A percentile compares a stretch with the other conserved stretches of the same genome.
phyloP scores from a whole-genome alignment of 441 rosid genomes.

The Melastoma candidum region DNA sequence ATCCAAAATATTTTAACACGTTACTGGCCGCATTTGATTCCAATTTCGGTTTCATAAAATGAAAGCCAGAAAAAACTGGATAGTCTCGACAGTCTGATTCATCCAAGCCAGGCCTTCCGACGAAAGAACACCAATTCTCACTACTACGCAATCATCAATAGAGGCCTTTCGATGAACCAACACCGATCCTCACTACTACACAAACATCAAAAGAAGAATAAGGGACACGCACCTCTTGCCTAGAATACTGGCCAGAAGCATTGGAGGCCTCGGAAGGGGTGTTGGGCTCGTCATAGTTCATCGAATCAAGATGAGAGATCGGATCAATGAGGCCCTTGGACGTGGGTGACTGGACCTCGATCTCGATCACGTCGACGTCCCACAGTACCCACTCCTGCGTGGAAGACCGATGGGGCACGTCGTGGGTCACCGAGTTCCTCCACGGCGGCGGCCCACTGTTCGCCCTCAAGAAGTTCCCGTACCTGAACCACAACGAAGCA shows the following conservation, averaged over 20 bases:
- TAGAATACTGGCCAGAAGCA: constrained; percentile 33
- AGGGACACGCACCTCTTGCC: constrained; percentile 45
- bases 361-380: constrained; percentile 71
- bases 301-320: constrained; percentile 39
- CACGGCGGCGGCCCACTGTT: constrained; percentile 91
- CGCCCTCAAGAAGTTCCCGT: constrained; percentile 65
- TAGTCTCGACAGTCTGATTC: no score
- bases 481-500: no score
- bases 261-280: constrained; percentile 34
- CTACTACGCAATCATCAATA: no score
- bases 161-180: no score
- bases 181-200: no score
- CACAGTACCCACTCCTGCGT: constrained; percentile 74
- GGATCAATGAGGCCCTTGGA: constrained; percentile 16
- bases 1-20: no score
- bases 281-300: constrained; percentile 25
- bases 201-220: neutral
- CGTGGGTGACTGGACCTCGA: constrained; percentile 29
- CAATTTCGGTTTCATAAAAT: no score
- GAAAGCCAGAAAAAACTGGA: no score
- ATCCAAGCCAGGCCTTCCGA: no score
- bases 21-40: no score
- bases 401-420: constrained; percentile 62
- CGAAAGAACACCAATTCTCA: no score
- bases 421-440: constrained; percentile 89